Evolutionary conservation across 768 basidiomycete species (phyloP).

Genomic region (Hebeloma cylindrosporum): DNA sequence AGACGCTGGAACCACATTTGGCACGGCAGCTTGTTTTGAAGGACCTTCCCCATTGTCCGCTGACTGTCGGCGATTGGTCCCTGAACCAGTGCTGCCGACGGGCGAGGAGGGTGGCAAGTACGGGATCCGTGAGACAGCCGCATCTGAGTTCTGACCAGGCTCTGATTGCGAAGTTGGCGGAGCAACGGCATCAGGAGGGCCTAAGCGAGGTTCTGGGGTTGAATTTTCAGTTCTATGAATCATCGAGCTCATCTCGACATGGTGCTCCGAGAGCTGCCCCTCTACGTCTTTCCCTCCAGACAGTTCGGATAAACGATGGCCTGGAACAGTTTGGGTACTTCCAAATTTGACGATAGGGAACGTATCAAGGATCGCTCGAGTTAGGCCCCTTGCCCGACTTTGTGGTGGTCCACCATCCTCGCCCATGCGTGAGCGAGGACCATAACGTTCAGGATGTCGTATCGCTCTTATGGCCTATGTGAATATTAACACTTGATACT

Average conservation of each 20-base stretch:
- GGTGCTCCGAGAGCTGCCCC: constrained; percentile 21
- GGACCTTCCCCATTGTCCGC: constrained; percentile 23
- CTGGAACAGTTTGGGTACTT: constrained; percentile 11
- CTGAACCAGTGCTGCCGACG: constrained; percentile 3
- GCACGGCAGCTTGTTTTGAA: constrained; percentile 33
- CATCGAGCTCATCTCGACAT: constrained; percentile 13
- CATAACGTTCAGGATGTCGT: constrained; percentile 90
- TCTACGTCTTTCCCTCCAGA: constrained; percentile 27
- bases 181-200: neutral
- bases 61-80: neutral
- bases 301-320: neutral
- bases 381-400: constrained; percentile 80
- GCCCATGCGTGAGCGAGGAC: constrained; percentile 55
- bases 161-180: too few species aligned
- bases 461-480: constrained; percentile 74
- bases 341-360: constrained; percentile 94
- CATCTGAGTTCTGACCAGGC: too few species aligned
- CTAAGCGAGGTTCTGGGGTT: too few species aligned
- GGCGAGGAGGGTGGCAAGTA: constrained; percentile 1
- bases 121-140: too few species aligned
- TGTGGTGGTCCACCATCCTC: constrained; percentile 44
- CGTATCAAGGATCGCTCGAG: constrained; percentile 91
- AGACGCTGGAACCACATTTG: constrained; percentile 58
- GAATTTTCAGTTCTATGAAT: too few species aligned
- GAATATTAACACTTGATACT: constrained; percentile 11